Percentiles rank a stretch among this genome's conserved stretches.
Evolutionary conservation across 768 basidiomycete genomes (phyloP).

Genomic region (Dacryopinax primogenitus): DNA sequence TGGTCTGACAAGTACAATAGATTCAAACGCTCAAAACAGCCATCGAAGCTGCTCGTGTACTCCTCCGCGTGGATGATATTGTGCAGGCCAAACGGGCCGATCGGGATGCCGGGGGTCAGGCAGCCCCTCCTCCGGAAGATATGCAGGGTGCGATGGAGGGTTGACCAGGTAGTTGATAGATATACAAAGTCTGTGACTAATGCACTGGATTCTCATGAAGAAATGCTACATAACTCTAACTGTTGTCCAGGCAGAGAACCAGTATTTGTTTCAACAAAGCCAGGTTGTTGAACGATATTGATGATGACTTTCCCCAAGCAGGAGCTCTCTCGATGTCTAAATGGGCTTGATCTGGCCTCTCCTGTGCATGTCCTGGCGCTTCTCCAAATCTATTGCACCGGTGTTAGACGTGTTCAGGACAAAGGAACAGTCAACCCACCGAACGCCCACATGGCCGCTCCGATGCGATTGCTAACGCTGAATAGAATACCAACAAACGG

Average conservation of each 20-base stretch:
- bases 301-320: background rate
- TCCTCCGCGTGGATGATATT: conserved; percentile 87
- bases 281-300: background rate
- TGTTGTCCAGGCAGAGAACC: background rate
- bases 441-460: conserved; percentile 90
- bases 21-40: conserved; percentile 96
- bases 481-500: conserved; percentile 74
- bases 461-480: conserved; percentile 74
- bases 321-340: conserved; percentile 1
- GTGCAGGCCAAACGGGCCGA: conserved; percentile 79
- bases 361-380: conserved; percentile 32
- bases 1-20: conserved; percentile 26
- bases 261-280: background rate
- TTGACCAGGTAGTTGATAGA: background rate
- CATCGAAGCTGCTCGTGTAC: conserved; percentile 85
- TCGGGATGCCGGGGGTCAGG: conserved; percentile 30
- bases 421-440: too few species aligned
- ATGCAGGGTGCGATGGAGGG: conserved; percentile 23
- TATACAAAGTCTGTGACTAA: background rate
- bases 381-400: conserved; percentile 32
- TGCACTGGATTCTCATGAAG: background rate
- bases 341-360: conserved; percentile 26
- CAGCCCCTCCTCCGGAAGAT: conserved; percentile 48
- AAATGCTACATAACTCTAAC: background rate
- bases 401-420: too few species aligned